Conservation (phyloP, 164 flowering plant genomes). For the Aristolochia californica region DNA sequence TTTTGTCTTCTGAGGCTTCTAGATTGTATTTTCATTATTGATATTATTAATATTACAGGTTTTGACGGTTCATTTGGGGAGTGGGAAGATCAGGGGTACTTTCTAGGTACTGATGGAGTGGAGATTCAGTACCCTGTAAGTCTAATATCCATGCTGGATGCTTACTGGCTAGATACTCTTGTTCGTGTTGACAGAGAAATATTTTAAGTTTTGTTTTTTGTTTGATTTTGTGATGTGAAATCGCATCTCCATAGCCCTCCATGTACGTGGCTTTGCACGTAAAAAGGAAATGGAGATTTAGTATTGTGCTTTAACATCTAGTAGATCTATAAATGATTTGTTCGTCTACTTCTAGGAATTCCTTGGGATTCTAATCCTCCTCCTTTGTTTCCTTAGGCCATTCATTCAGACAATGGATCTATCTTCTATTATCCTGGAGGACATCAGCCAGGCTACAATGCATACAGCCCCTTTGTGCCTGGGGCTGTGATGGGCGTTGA, state of each 20-base stretch:
- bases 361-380: too few species aligned
- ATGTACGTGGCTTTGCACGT: too few species aligned
- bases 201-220: too few species aligned
- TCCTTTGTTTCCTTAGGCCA: conserved; percentile 16
- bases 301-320: too few species aligned
- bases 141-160: not conserved
- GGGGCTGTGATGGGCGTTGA: conserved; percentile 29
- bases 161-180: too few species aligned
- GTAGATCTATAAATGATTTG: too few species aligned
- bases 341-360: too few species aligned
- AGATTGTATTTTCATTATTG: not conserved
- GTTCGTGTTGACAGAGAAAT: too few species aligned
- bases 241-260: not conserved
- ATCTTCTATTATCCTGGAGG: conserved; percentile 35
- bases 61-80: conserved; percentile 30
- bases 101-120: conserved; percentile 24
- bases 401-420: conserved; percentile 46
- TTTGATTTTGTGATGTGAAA: too few species aligned
- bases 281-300: too few species aligned
- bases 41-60: conserved; percentile 19
- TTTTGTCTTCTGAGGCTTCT: too few species aligned
- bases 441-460: conserved; percentile 30
- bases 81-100: conserved; percentile 31
- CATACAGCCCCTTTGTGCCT: conserved; percentile 28
- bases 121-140: conserved; percentile 48